Percentiles rank a stretch among this genome's conserved stretches.
These are phyloP conservation scores for Pelargonium cotyledonis DNA, from an alignment of 441 rosid species.

Conservation along the genomic window DNA sequence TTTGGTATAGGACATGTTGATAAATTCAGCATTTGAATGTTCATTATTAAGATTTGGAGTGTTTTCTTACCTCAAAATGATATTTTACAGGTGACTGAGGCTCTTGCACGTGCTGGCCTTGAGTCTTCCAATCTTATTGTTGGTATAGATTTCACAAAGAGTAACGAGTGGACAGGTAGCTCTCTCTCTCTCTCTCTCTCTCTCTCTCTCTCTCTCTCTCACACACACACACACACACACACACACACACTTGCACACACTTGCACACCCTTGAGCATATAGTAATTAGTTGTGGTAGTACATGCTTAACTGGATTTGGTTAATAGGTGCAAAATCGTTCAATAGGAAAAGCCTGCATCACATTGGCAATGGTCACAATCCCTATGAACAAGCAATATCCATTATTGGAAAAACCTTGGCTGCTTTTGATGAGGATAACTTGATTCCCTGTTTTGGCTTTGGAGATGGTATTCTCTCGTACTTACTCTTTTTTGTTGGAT, in stretches of 20 bases:
- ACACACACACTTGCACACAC: no score
- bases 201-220: no score
- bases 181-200: slow-evolving; percentile 13
- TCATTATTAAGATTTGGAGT: background rate
- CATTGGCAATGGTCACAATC: slow-evolving; percentile 46
- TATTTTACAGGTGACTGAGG: slow-evolving; percentile 50
- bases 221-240: no score
- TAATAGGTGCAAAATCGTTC: slow-evolving; percentile 50
- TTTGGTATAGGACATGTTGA: background rate
- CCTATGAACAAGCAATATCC: slow-evolving; percentile 67
- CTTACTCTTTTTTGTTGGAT: background rate
- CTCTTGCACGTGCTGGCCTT: slow-evolving; percentile 58
- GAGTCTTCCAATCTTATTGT: slow-evolving; percentile 74
- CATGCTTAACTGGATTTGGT: slow-evolving; percentile 15
- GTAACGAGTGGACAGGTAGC: slow-evolving; percentile 77
- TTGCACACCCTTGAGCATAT: slow-evolving; percentile 13
- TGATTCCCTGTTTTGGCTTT: slow-evolving; percentile 70
- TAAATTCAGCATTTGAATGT: no score
- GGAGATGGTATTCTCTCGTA: slow-evolving; percentile 47
- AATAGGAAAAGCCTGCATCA: slow-evolving; percentile 55
- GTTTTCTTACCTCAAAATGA: background rate
- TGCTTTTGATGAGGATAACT: slow-evolving; percentile 65
- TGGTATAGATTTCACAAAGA: slow-evolving; percentile 74
- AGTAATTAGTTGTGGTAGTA: slow-evolving; percentile 8
- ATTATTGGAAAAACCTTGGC: slow-evolving; percentile 67